Conservation (phyloP, 352 stramenopile genomes). For the Phytopythium montanum region DNA sequence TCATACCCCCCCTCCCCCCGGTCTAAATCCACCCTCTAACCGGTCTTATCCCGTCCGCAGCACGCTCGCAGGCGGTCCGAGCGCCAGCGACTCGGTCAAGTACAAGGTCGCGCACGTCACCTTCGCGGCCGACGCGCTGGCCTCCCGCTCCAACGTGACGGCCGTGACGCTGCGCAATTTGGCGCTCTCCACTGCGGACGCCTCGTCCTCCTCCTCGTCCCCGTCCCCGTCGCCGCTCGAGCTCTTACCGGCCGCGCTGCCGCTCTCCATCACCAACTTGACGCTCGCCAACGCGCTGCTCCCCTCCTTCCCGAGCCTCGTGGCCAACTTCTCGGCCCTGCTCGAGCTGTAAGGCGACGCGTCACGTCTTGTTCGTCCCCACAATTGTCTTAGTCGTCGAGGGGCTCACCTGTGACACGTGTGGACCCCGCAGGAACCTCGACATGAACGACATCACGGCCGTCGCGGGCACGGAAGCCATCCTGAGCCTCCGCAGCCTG, state of each 20-base stretch:
- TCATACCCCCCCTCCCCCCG: too few relatives aligned
- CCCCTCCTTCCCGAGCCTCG: conserved; percentile 19
- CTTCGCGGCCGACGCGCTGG: conserved; percentile 23
- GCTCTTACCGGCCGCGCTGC: conserved; percentile 20
- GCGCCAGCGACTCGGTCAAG: conserved; percentile 20
- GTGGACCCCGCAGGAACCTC: conserved; percentile 14
- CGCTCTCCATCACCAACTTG: conserved; percentile 16
- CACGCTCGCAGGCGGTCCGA: conserved; percentile 17
- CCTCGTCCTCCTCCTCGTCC: neutral
- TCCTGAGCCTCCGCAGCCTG: conserved; percentile 41
- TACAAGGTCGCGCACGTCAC: conserved; percentile 31
- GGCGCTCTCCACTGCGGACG: conserved; percentile 14
- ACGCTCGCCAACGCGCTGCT: conserved; percentile 31
- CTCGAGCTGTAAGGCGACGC: conserved; percentile 21
- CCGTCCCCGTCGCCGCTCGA: conserved; percentile 11
- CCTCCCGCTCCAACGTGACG: conserved; percentile 20
- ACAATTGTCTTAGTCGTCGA: neutral
- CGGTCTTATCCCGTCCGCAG: neutral
- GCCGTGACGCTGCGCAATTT: conserved; percentile 28
- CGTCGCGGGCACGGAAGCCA: conserved; percentile 23
- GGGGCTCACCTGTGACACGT: neutral
- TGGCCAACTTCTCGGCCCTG: conserved; percentile 34
- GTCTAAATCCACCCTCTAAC: too few relatives aligned
- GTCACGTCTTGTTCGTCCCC: neutral
- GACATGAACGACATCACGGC: conserved; percentile 32